phyloP scores from a whole-genome alignment of 2,329 filamentous ascomycete genomes.

The Gnomoniopsis smithogilvyi region DNA sequence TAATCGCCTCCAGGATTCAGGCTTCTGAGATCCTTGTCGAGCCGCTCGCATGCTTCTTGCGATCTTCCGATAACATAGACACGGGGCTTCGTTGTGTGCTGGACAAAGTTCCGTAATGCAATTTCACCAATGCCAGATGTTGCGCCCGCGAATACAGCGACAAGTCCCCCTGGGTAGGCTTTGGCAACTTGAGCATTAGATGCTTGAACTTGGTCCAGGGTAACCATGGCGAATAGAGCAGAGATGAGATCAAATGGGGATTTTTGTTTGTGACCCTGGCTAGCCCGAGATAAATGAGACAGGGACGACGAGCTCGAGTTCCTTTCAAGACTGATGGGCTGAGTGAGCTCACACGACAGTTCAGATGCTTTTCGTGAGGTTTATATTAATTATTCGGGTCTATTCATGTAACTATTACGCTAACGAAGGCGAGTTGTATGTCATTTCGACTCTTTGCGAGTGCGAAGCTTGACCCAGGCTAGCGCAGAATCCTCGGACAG shows the following conservation, averaged over 20 bases:
- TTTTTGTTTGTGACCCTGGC: too few relatives aligned
- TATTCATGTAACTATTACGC: too few relatives aligned
- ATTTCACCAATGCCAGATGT: conserved; percentile 52
- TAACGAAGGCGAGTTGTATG: neutral
- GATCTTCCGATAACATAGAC: conserved; percentile 52
- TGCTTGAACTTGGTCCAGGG: conserved; percentile 23
- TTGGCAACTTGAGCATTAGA: conserved; percentile 34
- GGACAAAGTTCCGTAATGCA: conserved; percentile 43
- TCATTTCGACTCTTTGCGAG: too few relatives aligned
- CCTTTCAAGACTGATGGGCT: too few relatives aligned
- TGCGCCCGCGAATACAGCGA: conserved; percentile 50
- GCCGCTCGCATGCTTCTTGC: conserved; percentile 30
- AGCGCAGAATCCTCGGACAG: neutral
- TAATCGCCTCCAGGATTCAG: conserved; percentile 42
- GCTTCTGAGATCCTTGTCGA: conserved; percentile 37
- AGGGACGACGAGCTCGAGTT: neutral
- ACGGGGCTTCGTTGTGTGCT: conserved; percentile 35
- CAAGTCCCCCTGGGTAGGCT: conserved; percentile 27
- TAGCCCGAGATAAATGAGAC: neutral
- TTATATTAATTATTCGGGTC: too few relatives aligned
- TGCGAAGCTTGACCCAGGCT: neutral
- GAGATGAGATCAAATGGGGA: too few relatives aligned
- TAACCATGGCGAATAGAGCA: neutral
- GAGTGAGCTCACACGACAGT: too few relatives aligned
- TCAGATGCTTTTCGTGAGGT: too few relatives aligned